These are phyloP conservation scores for Mucor sp. DNA, from an alignment of 371 early-diverging fungal species.

Conservation along the genomic window DNA sequence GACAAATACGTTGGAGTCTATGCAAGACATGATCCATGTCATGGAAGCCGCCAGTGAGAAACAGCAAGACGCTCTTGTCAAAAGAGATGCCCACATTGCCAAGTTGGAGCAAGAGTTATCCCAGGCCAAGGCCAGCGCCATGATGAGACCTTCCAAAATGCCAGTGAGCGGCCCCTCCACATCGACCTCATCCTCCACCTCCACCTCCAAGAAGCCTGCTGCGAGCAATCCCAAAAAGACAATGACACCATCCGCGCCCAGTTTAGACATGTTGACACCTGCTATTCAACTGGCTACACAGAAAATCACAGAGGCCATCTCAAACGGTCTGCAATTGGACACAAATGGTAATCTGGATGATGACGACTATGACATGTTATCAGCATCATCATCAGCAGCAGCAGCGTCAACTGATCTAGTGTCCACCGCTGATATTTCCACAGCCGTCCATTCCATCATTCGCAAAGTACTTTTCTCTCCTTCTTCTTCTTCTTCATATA, in stretches of 20 bases:
- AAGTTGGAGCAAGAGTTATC: conserved; percentile 11
- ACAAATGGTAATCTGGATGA: neutral
- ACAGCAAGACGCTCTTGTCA: conserved; percentile 13
- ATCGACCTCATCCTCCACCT: neutral
- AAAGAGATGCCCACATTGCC: conserved; percentile 21
- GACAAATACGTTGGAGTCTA: neutral
- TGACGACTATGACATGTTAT: conserved; percentile 1
- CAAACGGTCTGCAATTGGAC: neutral
- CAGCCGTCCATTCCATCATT: neutral
- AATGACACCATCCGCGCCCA: neutral
- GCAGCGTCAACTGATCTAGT: neutral
- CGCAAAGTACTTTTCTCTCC: neutral
- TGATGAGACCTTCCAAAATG: neutral
- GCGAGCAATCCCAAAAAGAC: neutral
- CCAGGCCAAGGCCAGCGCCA: neutral
- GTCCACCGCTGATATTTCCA: neutral
- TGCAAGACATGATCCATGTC: conserved; percentile 10
- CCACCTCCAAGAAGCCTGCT: neutral
- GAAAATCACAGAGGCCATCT: conserved; percentile 7
- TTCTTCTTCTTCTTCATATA: neutral
- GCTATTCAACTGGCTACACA: conserved; percentile 1
- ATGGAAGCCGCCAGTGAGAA: conserved; percentile 5
- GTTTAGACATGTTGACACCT: neutral
- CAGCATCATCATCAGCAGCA: neutral
- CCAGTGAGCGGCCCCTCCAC: neutral